Conservation (phyloP, 257 asterid species). For the Haberlea rhodopensis region DNA sequence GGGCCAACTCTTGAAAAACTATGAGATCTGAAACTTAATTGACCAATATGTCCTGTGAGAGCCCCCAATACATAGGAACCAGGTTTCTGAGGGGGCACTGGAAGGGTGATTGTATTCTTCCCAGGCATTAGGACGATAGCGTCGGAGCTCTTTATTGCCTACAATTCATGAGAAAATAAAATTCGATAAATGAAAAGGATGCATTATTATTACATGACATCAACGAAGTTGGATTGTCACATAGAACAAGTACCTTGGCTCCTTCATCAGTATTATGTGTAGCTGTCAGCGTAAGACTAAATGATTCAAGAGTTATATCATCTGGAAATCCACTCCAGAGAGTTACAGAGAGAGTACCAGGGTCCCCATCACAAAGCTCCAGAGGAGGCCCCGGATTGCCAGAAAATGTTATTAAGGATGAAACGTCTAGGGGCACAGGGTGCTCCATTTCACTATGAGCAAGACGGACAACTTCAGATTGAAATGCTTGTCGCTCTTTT, state of each 20-base stretch:
- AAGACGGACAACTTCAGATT: constrained; percentile 89
- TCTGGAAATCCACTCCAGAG: constrained; percentile 99
- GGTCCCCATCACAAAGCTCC: constrained; percentile 95
- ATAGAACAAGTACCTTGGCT: constrained; percentile 68
- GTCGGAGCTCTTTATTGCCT: constrained; percentile 79
- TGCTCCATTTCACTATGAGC: constrained; percentile 96
- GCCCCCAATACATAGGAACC: constrained; percentile 96
- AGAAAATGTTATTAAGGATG: constrained; percentile 91
- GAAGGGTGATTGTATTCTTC: constrained; percentile 64
- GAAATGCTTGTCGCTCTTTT: constrained; percentile 92
- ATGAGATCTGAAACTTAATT: constrained; percentile 95
- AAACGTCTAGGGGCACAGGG: constrained; percentile 94
- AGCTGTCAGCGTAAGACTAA: constrained; percentile 82
- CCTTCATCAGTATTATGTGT: constrained; percentile 91
- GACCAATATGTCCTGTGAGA: constrained; percentile 97
- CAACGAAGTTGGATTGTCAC: constrained; percentile 21
- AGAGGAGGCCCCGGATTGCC: constrained; percentile 88
- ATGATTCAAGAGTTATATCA: constrained; percentile 91
- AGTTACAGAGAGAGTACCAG: constrained; percentile 80
- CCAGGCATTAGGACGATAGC: constrained; percentile 85
- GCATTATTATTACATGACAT: constrained; percentile 24
- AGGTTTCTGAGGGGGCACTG: constrained; percentile 92
- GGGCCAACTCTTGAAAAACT: constrained; percentile 95
- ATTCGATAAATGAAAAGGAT: constrained; percentile 27
- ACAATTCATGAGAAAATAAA: constrained; percentile 33